Conservation (phyloP, 1,284 basidiomycete genomes). For the Malassezia slooffiae region DNA sequence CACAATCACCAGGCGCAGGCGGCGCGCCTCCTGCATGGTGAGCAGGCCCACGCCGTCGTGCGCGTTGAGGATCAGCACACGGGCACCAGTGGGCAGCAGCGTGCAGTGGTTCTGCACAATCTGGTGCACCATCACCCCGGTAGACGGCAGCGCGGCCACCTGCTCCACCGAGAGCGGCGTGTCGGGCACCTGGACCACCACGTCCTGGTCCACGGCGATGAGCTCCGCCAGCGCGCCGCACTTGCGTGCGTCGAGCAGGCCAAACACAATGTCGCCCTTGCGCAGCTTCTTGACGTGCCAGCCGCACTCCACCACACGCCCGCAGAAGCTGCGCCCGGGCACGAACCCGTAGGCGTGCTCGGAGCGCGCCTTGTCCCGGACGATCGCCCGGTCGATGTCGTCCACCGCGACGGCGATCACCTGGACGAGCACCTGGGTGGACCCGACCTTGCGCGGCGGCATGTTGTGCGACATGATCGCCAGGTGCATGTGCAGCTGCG, state of each 20-base stretch:
- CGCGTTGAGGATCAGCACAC: conserved; percentile 48
- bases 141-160: conserved; percentile 47
- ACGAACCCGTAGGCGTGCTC: conserved; percentile 46
- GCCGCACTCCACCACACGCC: conserved; percentile 48
- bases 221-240: conserved; percentile 48
- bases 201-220: conserved; percentile 45
- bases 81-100: conserved; percentile 41
- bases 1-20: conserved; percentile 47
- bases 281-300: conserved; percentile 45
- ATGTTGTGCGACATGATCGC: conserved; percentile 37
- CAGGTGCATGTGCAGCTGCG: conserved; percentile 21
- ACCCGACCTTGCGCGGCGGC: conserved; percentile 45
- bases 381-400: conserved; percentile 39
- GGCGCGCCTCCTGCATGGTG: conserved; percentile 46
- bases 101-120: conserved; percentile 46
- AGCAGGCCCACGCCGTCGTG: conserved; percentile 48
- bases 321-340: conserved; percentile 48
- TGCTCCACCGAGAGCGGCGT: conserved; percentile 46
- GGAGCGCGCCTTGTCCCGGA: conserved; percentile 40
- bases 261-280: conserved; percentile 49
- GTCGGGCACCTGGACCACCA: conserved; percentile 46
- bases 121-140: conserved; percentile 47
- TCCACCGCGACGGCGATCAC: conserved; percentile 48
- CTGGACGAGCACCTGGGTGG: conserved; percentile 47
- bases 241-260: conserved; percentile 45